Base-by-base conservation (phyloP, 140 eudicot genomes). In the Cichorium intybus region DNA sequence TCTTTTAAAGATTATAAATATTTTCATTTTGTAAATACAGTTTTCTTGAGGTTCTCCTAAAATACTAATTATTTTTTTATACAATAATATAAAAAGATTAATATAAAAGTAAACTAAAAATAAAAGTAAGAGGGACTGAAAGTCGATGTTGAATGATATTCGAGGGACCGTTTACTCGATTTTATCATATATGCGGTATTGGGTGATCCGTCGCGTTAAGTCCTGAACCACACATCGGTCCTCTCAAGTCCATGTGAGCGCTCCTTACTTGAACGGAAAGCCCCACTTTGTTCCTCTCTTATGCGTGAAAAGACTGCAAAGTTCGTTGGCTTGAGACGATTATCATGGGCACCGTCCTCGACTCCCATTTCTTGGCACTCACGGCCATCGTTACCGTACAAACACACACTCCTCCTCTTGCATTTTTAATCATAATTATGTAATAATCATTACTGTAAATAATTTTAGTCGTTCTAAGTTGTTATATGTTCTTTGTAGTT, bases 341-440 rank as follows among this genome's bases (percentile, higher is more conserved):
- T 20, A 60, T 56, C 66, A 88, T 88, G 96, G 94, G 83, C 37
- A 88, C 94, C 11, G 96, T 82, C 10, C 68, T 91, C 60, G 95
- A 91, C 68, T 83, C 95, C 58, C 96, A 91, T 78, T 85, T 91
- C 80, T 66, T 85, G 72, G 98, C 85, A 1, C 85, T 91, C 57
- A 92, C 96, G 17, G 96, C 98, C 73, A 92, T 92, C 60, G 87
- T 92, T 60, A 92, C 96, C 51, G 98, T 91, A 82, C 2, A 20
- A 1, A 16, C 55, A 20, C 55, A 17, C 4, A 24, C 34, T 41
- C 11, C 46, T 47, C 63, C 46, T 57, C 35, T 5, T 21, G 9
- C 33, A 35, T 12, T 56, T 56, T 0, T 29, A 10, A 27, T 54
- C n/a, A 5, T 39, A 22, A 8, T 76, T 66, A 0, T 57, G 22